Evolutionary conservation across 2,329 filamentous ascomycete species (phyloP).

Genomic region (Endoconidiophora laricicola): DNA sequence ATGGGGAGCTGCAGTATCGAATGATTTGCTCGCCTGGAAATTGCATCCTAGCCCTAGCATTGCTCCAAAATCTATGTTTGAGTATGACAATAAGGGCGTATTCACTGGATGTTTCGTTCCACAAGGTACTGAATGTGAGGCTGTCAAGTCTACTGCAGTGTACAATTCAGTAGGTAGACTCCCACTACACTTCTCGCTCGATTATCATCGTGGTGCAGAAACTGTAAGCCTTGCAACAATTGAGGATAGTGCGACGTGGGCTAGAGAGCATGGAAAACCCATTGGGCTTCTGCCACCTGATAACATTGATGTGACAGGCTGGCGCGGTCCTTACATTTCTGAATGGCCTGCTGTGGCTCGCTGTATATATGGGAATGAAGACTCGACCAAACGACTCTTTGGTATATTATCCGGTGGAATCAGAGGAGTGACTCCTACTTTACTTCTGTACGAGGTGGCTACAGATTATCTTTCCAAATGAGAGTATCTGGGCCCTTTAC

Average conservation of each 20-base stretch:
- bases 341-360: not conserved
- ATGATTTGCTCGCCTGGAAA: not conserved
- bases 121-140: not conserved
- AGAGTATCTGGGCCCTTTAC: not conserved
- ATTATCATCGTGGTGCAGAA: not conserved
- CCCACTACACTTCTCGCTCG: not conserved
- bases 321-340: not conserved
- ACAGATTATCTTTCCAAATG: not conserved
- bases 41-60: not conserved
- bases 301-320: not conserved
- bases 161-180: not conserved
- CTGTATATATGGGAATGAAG: not conserved
- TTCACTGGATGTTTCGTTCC: constrained; percentile 1
- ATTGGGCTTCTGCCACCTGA: not conserved
- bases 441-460: not conserved
- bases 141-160: not conserved
- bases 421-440: not conserved
- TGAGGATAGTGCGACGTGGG: not conserved
- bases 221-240: not conserved
- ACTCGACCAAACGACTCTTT: not conserved
- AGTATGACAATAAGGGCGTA: not conserved
- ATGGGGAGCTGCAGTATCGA: not conserved
- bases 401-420: not conserved
- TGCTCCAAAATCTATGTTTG: not conserved
- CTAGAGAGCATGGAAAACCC: not conserved